Evolutionary conservation across 176 grass and related monocot genomes (phyloP), one percentile per base, ranked within the genome.

Genomic region (Ensete glaucum): DNA sequence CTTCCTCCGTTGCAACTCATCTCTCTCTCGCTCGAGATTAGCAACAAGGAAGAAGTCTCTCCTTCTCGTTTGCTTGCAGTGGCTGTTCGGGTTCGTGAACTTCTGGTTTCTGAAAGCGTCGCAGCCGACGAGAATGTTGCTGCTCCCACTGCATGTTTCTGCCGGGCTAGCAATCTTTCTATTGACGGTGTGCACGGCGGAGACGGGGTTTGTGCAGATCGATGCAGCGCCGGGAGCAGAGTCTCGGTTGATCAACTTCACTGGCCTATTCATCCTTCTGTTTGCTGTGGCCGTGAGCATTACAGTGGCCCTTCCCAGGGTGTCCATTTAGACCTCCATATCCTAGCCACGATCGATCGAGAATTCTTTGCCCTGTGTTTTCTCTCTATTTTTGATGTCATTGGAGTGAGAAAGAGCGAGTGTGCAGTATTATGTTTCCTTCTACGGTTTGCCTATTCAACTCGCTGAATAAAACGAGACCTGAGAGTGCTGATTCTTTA

Each of bases 201-300:
- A 94, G 84, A 99, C 90, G 3, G 90, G 95, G 9, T 77, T 94
- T 62, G 82, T 99, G 8, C 27, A 99, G 82, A 91, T 89, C 88
- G 88, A 88, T 73, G 69, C 66, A 17, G 26, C 9, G 27, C 81
- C 88, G 3, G 78, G 62, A 1, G 24, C 78, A 17, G 95, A 98
- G 85, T 51, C 78, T 53, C 87, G 78, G 67, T 70, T 99, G 74
- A 84, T 99, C 81, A 99, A 99, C 60, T 89, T 87, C 78, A 91
- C 88, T 1, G 95, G 95, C 2, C 55, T 94, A 25, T 87, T 94
- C 86, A 87, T 99, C 78, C 75, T 97, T 57, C 71, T 98, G 71
- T 94, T 94, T 70, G 88, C 82, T 0, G 27, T 89, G 26, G 29
- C 90, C 21, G 95, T 99, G 64, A 86, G 80, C 3, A 26, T 82